Evolutionary conservation across 495 filamentous ascomycete species (phyloP), one percentile per base, ranked within the genome.

Genomic region (Aspergillus diversus): DNA sequence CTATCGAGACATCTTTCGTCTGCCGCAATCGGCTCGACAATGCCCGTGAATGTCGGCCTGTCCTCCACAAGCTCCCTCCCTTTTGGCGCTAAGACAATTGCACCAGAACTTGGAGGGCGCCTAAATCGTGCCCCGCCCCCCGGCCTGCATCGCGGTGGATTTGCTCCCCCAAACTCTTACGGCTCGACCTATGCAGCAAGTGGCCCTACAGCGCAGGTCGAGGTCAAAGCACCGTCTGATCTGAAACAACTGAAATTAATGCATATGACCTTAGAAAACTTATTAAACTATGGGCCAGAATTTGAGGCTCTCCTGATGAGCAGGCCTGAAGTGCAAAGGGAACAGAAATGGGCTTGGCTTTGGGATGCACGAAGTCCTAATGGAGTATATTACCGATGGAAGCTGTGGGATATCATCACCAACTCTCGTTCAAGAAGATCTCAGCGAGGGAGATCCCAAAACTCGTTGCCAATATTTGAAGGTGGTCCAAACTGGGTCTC

Each of bases 291-390:
- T 64, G 93, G 93, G 0, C 89, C 90, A 0, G 91, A 96, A 71
- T 96, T 97, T 59, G 95, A 99, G 70, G 93, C 93, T 5, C 81
- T 96, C 1, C 84, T 99, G 4, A 97, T 98, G 95, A 89, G 85
- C 39, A 81, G 89, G 16, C 87, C 86, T 0, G 86, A 90, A 42
- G 90, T 97, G 3, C 91, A 94, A 64, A 80, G 76, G 31, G 90
- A 97, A 42, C 90, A 94, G 66, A 93, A 89, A 70, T 99, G 93
- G 88, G 90, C 92, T 0, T 99, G 92, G 90, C 74, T 99, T 4
- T 99, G 90, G 89, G 90, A 99, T 74, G 81, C 94, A 33, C 82
- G 92, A 53, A 92, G 90, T 66, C 75, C 86, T 55, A 89, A 87
- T 7, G 91, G 90, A 7, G 84, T 93, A 5, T 97, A 90, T 78